Conservation (phyloP, 2,329 filamentous ascomycete species). For the Ceratocystis ficicola region DNA sequence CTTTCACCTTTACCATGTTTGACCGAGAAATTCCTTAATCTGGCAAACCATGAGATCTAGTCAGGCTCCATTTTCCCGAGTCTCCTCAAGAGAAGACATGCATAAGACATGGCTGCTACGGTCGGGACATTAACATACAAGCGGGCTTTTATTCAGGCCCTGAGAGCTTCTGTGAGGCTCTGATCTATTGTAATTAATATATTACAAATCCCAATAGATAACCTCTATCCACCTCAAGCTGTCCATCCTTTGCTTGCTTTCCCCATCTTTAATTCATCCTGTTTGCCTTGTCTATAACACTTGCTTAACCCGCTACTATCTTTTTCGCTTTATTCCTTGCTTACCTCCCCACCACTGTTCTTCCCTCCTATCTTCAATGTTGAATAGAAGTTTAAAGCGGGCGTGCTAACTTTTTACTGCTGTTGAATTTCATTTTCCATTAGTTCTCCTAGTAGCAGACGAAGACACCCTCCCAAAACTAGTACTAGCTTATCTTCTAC, state of each 20-base stretch:
- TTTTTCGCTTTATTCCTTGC: not conserved
- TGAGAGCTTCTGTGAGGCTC: not conserved
- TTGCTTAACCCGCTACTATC: not conserved
- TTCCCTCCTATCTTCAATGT: too few relatives aligned
- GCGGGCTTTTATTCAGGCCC: not conserved
- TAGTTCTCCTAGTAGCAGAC: conserved; percentile 40
- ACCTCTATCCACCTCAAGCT: not conserved
- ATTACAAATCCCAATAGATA: not conserved
- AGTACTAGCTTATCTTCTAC: conserved; percentile 51
- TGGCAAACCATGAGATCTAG: not conserved
- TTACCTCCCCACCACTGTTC: not conserved
- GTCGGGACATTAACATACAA: not conserved
- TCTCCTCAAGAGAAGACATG: not conserved
- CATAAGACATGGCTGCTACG: not conserved
- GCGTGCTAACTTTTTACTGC: conserved; percentile 39
- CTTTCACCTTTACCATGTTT: not conserved
- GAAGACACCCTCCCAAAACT: conserved; percentile 37
- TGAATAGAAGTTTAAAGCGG: too few relatives aligned
- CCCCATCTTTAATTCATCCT: conserved; percentile 15
- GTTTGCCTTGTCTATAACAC: conserved; percentile 6
- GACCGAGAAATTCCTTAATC: too few relatives aligned
- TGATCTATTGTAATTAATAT: not conserved
- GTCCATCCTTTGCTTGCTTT: not conserved
- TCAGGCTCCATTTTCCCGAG: not conserved
- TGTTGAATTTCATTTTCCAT: conserved; percentile 42